Percentiles rank a stretch among this genome's conserved stretches.
Conservation (phyloP, 345 rosid species). For the Gossypium bickii region DNA sequence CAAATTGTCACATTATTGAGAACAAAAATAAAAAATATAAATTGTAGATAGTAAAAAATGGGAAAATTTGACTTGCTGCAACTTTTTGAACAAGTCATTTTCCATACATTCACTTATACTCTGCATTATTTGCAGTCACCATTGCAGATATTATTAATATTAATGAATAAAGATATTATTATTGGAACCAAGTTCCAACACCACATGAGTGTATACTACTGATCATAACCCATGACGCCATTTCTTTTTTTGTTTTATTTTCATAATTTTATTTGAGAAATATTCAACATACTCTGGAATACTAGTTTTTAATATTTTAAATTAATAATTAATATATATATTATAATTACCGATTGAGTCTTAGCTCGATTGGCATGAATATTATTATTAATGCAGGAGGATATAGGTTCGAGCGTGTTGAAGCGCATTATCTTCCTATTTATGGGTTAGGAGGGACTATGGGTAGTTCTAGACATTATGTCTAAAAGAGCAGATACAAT, state of each 20-base stretch:
- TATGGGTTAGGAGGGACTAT: too few relatives aligned
- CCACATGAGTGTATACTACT: conserved; percentile 20
- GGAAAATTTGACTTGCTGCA: conserved; percentile 23
- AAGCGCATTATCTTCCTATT: too few relatives aligned
- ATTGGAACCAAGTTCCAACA: conserved; percentile 63
- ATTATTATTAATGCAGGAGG: too few relatives aligned
- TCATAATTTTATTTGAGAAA: background rate
- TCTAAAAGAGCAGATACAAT: too few relatives aligned
- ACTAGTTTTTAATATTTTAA: too few relatives aligned
- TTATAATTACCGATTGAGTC: too few relatives aligned
- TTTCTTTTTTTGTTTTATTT: background rate
- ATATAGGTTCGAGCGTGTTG: too few relatives aligned
- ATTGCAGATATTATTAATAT: conserved; percentile 19
- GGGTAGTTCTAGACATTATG: too few relatives aligned
- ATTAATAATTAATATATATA: too few relatives aligned
- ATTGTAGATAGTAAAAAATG: conserved; percentile 6
- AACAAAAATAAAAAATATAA: background rate
- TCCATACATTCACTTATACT: conserved; percentile 28
- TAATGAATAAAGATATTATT: conserved; percentile 8
- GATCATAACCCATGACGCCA: conserved; percentile 16
- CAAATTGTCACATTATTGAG: conserved; percentile 12
- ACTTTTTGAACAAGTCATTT: conserved; percentile 32
- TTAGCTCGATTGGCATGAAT: too few relatives aligned
- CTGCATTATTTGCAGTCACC: conserved; percentile 34
- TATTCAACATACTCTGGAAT: background rate